phyloP scores from a whole-genome alignment of 371 early-diverging fungal genomes.

The Chytridiales sp. region DNA sequence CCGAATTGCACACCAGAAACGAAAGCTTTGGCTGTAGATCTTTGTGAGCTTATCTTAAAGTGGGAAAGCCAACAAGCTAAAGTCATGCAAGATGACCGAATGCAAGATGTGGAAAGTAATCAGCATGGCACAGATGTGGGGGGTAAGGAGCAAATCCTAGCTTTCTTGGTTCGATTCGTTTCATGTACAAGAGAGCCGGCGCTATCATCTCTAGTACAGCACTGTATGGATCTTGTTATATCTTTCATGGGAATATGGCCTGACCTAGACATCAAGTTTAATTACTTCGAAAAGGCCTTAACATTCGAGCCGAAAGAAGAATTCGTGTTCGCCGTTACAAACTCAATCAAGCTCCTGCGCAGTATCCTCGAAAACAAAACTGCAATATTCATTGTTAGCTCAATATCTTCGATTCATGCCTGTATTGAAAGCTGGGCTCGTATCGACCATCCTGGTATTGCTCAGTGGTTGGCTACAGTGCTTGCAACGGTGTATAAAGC shows the following conservation, averaged over 20 bases:
- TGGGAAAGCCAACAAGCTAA: constrained; percentile 57
- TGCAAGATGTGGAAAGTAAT: constrained; percentile 12
- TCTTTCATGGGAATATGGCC: constrained; percentile 64
- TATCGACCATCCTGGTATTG: constrained; percentile 61
- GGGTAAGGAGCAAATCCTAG: constrained; percentile 59
- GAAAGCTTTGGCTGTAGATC: constrained; percentile 79
- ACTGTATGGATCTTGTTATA: constrained; percentile 63
- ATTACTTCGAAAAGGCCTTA: constrained; percentile 42
- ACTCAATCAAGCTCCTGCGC: constrained; percentile 69
- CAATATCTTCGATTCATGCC: constrained; percentile 64
- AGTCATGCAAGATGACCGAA: constrained; percentile 9
- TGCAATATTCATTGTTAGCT: constrained; percentile 64
- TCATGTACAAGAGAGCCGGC: constrained; percentile 62
- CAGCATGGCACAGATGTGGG: constrained; percentile 13
- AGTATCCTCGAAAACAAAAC: constrained; percentile 52
- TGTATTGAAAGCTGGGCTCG: constrained; percentile 68
- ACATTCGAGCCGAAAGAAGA: constrained; percentile 41
- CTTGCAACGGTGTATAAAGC: constrained; percentile 65
- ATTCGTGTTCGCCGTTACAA: constrained; percentile 51
- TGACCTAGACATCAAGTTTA: constrained; percentile 55
- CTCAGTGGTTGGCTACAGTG: constrained; percentile 46
- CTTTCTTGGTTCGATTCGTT: constrained; percentile 72
- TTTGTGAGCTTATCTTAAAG: constrained; percentile 81
- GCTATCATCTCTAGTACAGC: constrained; percentile 56
- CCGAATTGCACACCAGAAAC: constrained; percentile 86